These are phyloP conservation scores for Primulina tabacum DNA, from an alignment of 257 asterid genomes.

Conservation along the genomic window DNA sequence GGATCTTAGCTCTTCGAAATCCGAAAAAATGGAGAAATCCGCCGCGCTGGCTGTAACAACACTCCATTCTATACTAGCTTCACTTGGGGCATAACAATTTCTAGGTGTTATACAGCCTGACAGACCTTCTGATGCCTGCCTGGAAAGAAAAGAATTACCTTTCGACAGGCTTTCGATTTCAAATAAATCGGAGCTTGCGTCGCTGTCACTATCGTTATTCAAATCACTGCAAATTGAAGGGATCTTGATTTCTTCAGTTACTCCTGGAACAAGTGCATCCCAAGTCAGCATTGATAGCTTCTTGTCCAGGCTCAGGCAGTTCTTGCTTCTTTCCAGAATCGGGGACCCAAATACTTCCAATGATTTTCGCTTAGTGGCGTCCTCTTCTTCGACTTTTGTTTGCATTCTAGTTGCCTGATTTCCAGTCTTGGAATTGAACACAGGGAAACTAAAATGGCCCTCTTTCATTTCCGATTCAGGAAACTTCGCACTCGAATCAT, in stretches of 20 bases:
- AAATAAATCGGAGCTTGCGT: slow-evolving; percentile 74
- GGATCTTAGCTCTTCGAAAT: slow-evolving; percentile 37
- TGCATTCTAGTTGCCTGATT: slow-evolving; percentile 19
- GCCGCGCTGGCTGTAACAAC: slow-evolving; percentile 77
- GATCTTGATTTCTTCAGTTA: slow-evolving; percentile 32
- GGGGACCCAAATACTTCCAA: slow-evolving; percentile 49
- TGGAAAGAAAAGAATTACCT: slow-evolving; percentile 35
- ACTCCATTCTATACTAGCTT: slow-evolving; percentile 89
- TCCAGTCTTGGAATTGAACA: slow-evolving; percentile 24
- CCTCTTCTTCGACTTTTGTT: slow-evolving; percentile 18
- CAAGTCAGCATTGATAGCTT: slow-evolving; percentile 48
- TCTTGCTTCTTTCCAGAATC: slow-evolving; percentile 23
- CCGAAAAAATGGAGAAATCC: slow-evolving; percentile 59
- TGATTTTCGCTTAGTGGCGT: slow-evolving; percentile 23
- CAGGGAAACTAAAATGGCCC: slow-evolving; percentile 30
- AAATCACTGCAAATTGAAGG: slow-evolving; percentile 37
- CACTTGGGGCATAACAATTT: slow-evolving; percentile 75
- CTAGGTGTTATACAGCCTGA: slow-evolving; percentile 33
- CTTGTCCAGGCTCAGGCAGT: slow-evolving; percentile 31
- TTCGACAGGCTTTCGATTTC: slow-evolving; percentile 76
- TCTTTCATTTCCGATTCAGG: not conserved
- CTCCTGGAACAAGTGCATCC: slow-evolving; percentile 52
- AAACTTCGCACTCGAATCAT: not conserved
- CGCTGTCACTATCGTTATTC: slow-evolving; percentile 55
- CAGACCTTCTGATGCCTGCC: slow-evolving; percentile 48